Evolutionary conservation across 306 rosid genomes (phyloP).

Genomic region (Prunus campanulata): DNA sequence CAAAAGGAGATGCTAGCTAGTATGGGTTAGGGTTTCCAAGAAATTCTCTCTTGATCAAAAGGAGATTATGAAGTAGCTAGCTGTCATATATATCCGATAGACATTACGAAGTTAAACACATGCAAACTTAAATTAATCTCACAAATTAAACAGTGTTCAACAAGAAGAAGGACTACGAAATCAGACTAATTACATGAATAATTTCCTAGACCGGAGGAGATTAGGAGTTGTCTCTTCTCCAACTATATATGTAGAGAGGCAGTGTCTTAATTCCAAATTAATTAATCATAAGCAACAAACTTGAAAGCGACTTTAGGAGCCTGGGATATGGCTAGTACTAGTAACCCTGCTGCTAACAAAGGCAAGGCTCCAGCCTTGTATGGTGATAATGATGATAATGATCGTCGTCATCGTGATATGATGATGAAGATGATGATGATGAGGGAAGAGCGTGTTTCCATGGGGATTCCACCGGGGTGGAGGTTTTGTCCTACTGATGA

Average conservation of each 20-base stretch:
- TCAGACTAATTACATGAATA: neutral
- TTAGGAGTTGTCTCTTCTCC: neutral
- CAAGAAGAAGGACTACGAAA: neutral
- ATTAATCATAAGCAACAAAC: neutral
- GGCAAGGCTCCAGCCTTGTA: neutral
- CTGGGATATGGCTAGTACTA: neutral
- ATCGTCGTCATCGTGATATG: neutral
- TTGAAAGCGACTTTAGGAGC: neutral
- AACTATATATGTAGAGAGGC: neutral
- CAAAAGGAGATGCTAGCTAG: no score
- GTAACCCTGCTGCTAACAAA: neutral
- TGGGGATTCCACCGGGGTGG: neutral
- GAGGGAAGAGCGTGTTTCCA: neutral
- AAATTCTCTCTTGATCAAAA: no score
- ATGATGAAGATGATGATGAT: neutral
- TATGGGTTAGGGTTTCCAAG: no score
- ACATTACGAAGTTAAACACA: no score
- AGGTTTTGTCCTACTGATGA: neutral
- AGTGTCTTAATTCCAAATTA: neutral
- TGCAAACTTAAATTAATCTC: neutral
- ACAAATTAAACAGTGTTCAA: neutral
- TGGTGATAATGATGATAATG: neutral
- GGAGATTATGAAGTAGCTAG: no score
- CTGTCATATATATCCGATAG: no score
- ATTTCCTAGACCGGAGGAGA: neutral